Evolutionary conservation across 306 rosid genomes (phyloP), one percentile per base, ranked within the genome.

Genomic region (Citrullus mucosospermus): DNA sequence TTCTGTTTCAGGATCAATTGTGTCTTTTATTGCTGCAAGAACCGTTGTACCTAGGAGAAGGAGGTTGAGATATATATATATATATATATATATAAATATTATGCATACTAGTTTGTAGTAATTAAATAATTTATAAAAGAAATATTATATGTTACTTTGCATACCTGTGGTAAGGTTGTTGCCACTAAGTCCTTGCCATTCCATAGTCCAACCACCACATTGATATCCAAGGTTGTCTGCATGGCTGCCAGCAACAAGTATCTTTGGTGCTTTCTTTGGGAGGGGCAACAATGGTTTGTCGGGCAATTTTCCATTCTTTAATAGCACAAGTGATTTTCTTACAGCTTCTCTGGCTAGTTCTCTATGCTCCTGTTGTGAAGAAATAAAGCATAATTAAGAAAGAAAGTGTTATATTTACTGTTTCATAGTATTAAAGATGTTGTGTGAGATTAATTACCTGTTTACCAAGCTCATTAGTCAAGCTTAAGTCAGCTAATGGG

Each of bases 141-240:
- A 5, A 4, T 4, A 4, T 5, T 36, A 36, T 36, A 36, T 36
- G 39, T 36, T 36, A 36, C 39, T 36, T 36, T 39, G 5, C 44
- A 39, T 43, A 48, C 80, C 80, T 12, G 9, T 50, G 5, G 80
- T 78, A 20, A 78, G 80, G 74, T 44, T 78, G 74, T 78, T 78
- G 44, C 80, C 80, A 13, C 36, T 3, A 7, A 78, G 60, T 25
- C 86, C 84, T 16, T 82, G 82, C 88, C 86, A 85, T 15, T 80
- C 82, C 2, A 82, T 82, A 13, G 88, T 85, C 88, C 88, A 85
- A 61, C 88, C 88, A 15, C 86, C 88, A 43, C 86, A 85, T 67
- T 82, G 88, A 66, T 65, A 44, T 6, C 88, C 88, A 67, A 85
- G 80, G 78, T 85, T 80, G 46, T 85, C 53, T 22, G 88, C 88